These are phyloP conservation scores for Ogataea dorogensis DNA, from an alignment of 805 yeast genomes.

Conservation along the genomic window DNA sequence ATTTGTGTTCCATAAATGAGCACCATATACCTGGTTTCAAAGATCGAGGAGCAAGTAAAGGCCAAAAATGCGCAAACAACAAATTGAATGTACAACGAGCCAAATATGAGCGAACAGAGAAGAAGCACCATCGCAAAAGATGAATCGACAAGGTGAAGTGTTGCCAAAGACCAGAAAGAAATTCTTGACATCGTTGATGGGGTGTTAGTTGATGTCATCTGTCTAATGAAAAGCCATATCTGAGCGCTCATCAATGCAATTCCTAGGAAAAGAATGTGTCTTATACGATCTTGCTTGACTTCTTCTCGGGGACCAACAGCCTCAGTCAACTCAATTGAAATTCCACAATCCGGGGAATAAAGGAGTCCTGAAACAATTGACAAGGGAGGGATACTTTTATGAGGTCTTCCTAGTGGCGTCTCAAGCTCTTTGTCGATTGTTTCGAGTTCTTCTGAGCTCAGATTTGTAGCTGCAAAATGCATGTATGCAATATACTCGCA, in stretches of 20 bases:
- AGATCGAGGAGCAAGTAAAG: conserved; percentile 66
- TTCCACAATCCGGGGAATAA: conserved; percentile 90
- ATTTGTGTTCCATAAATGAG: conserved; percentile 66
- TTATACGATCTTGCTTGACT: conserved; percentile 36
- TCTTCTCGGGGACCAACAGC: conserved; percentile 60
- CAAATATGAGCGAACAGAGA: conserved; percentile 53
- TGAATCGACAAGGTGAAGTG: conserved; percentile 68
- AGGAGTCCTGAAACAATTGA: conserved; percentile 54
- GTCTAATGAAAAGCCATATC: conserved; percentile 57
- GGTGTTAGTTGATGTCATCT: conserved; percentile 68
- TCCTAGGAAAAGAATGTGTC: conserved; percentile 44
- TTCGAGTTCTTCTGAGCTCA: conserved; percentile 50
- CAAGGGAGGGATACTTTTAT: conserved; percentile 55
- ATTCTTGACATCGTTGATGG: conserved; percentile 78
- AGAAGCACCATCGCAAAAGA: conserved; percentile 61
- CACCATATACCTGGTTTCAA: conserved; percentile 73
- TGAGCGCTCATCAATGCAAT: conserved; percentile 49
- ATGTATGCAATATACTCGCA: conserved; percentile 75
- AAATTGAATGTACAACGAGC: conserved; percentile 61
- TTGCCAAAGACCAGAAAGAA: conserved; percentile 65
- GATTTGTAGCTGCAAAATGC: conserved; percentile 63
- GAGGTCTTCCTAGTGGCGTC: conserved; percentile 79
- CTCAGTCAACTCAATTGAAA: conserved; percentile 41
- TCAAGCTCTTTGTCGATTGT: conserved; percentile 69
- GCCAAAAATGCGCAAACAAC: conserved; percentile 69